These are phyloP conservation scores for Tulasnella sp. DNA, from an alignment of 768 basidiomycete genomes.

Conservation along the genomic window DNA sequence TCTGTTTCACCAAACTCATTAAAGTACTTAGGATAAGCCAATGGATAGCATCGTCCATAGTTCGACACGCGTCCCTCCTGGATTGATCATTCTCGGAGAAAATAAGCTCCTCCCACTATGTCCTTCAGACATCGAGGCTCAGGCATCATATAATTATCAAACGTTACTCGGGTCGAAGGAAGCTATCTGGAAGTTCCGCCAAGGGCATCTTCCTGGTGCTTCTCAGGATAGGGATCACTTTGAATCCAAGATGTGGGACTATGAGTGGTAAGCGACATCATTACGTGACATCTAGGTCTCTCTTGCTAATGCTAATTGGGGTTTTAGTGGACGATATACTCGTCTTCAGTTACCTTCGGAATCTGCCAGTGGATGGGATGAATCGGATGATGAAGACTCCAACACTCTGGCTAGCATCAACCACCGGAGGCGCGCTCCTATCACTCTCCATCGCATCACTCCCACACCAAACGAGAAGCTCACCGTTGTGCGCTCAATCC, in stretches of 20 bases:
- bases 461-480: not conserved
- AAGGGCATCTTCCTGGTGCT: not conserved
- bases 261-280: conserved; percentile 5
- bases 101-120: conserved; percentile 8
- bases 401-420: not conserved
- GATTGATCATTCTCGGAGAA: conserved; percentile 6
- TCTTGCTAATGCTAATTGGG: not conserved
- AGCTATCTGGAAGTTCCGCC: conserved; percentile 1
- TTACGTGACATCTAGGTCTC: not conserved
- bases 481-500: conserved; percentile 1
- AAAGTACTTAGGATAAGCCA: no score
- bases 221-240: not conserved
- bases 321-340: conserved; percentile 5
- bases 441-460: not conserved
- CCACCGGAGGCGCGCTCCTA: not conserved
- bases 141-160: conserved; percentile 6
- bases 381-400: conserved; percentile 3
- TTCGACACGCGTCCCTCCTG: conserved; percentile 3
- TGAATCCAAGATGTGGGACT: conserved; percentile 6
- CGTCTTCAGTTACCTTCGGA: conserved; percentile 7
- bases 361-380: not conserved
- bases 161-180: conserved; percentile 2
- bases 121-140: conserved; percentile 5
- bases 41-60: no score
- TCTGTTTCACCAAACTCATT: not conserved